These are phyloP conservation scores for Candolleomyces eurysporus DNA, from an alignment of 768 basidiomycete species.

Conservation along the genomic window DNA sequence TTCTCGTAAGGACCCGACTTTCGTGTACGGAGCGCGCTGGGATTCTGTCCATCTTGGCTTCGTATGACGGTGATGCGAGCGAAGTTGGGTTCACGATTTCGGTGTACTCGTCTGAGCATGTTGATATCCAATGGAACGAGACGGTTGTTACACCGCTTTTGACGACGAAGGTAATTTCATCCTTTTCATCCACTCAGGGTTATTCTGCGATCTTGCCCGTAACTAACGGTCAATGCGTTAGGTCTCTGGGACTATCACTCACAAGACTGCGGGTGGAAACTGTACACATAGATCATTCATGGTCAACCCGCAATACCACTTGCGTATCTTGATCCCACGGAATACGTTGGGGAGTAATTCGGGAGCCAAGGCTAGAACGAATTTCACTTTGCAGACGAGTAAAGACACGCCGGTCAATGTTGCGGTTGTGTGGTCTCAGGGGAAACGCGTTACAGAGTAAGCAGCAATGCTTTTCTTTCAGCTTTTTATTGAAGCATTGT, in stretches of 20 bases:
- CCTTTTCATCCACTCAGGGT: neutral
- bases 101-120: constrained; percentile 45
- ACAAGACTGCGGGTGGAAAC: constrained; percentile 82
- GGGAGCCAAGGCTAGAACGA: constrained; percentile 28
- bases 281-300: constrained; percentile 77
- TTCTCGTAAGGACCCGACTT: constrained; percentile 41
- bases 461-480: constrained; percentile 23
- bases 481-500: neutral
- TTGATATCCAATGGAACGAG: constrained; percentile 48
- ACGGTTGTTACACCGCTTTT: constrained; percentile 36
- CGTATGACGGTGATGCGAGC: constrained; percentile 64
- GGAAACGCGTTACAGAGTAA: constrained; percentile 73
- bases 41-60: constrained; percentile 53
- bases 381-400: constrained; percentile 50
- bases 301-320: constrained; percentile 85
- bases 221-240: constrained; percentile 20
- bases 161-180: constrained; percentile 32
- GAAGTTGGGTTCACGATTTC: constrained; percentile 70
- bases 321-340: constrained; percentile 49
- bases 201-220: too few species aligned
- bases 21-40: constrained; percentile 34
- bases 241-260: constrained; percentile 62
- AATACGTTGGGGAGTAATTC: neutral
- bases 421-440: constrained; percentile 71
- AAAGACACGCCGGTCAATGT: constrained; percentile 74